A percentile compares a stretch with the other conserved stretches of the same genome.
Conservation (phyloP, 176 grass and related monocot genomes). For the Phyllostachys edulis region DNA sequence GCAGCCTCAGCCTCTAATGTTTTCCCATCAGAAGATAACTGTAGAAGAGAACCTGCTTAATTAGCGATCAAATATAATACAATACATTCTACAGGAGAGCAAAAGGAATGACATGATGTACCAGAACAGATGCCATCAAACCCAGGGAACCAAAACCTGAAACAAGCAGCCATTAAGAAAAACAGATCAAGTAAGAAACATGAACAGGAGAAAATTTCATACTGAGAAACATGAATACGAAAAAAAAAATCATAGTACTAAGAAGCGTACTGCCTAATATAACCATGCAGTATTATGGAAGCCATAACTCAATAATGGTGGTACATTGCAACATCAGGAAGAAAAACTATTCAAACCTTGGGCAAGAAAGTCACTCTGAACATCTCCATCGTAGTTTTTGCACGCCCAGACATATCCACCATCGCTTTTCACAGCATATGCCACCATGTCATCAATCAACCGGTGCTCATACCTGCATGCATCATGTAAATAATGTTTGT, state of each 20-base stretch:
- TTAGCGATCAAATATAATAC: constrained; percentile 27
- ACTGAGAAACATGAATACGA: no score
- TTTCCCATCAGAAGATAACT: constrained; percentile 95
- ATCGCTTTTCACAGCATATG: constrained; percentile 96
- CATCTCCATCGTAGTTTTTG: constrained; percentile 99
- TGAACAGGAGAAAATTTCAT: neutral
- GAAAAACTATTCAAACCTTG: constrained; percentile 60
- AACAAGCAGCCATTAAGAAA: constrained; percentile 31
- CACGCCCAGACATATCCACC: constrained; percentile 98
- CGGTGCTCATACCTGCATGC: constrained; percentile 89
- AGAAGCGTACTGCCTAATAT: constrained; percentile 15
- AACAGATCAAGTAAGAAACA: constrained; percentile 10
- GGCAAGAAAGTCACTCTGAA: constrained; percentile 95
- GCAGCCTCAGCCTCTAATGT: constrained; percentile 95
- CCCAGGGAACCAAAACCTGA: constrained; percentile 97
- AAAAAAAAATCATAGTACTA: neutral
- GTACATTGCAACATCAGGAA: constrained; percentile 6
- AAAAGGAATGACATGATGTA: constrained; percentile 34
- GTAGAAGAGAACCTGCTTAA: constrained; percentile 32
- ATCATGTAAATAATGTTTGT: constrained; percentile 16
- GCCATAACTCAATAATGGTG: neutral
- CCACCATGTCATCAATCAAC: constrained; percentile 98
- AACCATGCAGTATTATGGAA: constrained; percentile 10
- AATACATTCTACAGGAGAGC: constrained; percentile 4
- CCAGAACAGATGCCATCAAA: constrained; percentile 88